phyloP scores from a whole-genome alignment of 352 stramenopile species.

The Thalassiosira exigua region DNA sequence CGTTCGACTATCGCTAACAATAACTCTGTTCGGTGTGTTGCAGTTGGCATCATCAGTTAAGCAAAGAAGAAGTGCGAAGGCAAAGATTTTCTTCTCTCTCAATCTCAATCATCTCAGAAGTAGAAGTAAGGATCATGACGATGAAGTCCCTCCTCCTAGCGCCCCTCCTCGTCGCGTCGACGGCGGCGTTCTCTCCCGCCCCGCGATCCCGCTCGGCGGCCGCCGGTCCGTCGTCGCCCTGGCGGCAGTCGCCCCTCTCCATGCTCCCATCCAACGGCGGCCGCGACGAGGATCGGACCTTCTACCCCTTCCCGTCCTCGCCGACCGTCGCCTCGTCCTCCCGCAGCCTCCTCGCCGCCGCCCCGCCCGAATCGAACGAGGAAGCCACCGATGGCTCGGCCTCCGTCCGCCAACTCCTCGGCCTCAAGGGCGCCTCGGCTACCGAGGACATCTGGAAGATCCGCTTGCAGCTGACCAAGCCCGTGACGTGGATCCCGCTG shows the following conservation, averaged over 20 bases:
- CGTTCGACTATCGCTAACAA: too few relatives aligned
- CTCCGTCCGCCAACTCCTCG: slow-evolving; percentile 77
- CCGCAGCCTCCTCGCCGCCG: slow-evolving; percentile 30
- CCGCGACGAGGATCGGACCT: slow-evolving; percentile 5
- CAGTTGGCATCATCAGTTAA: too few relatives aligned
- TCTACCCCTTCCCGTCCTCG: slow-evolving; percentile 31
- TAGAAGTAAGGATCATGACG: too few relatives aligned
- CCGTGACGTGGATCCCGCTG: slow-evolving; percentile 85
- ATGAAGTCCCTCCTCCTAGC: slow-evolving; percentile 42
- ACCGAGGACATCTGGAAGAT: slow-evolving; percentile 85
- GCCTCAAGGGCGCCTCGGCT: slow-evolving; percentile 71
- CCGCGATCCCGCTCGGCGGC: slow-evolving; percentile 34
- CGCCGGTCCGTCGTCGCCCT: slow-evolving; percentile 1
- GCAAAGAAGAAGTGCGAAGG: too few relatives aligned
- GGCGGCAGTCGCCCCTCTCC: slow-evolving; percentile 9
- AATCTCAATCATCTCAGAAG: too few relatives aligned
- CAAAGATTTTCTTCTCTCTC: too few relatives aligned
- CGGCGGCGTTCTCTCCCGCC: slow-evolving; percentile 43
- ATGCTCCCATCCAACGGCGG: slow-evolving; percentile 35
- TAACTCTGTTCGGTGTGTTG: too few relatives aligned
- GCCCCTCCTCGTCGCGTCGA: slow-evolving; percentile 29
- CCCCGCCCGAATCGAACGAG: slow-evolving; percentile 60
- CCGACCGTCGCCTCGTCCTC: slow-evolving; percentile 10
- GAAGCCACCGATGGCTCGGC: slow-evolving; percentile 70
- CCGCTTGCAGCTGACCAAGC: slow-evolving; percentile 83